Conservation (phyloP, 352 stramenopile genomes). For the Globisporangium parvum region DNA sequence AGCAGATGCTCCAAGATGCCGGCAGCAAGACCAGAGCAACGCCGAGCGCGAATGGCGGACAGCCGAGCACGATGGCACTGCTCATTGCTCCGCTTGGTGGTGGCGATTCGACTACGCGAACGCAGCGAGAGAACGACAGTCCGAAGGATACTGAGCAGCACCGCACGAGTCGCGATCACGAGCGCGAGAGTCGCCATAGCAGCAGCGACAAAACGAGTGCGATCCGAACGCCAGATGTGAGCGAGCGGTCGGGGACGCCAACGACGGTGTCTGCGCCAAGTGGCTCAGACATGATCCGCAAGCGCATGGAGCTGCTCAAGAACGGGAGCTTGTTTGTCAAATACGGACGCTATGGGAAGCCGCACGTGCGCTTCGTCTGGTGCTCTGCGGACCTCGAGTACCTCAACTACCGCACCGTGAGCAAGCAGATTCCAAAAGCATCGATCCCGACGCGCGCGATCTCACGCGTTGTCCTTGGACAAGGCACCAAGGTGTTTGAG, state of each 20-base stretch:
- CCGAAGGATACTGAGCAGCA: background rate
- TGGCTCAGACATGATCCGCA: constrained; percentile 52
- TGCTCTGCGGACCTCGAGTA: constrained; percentile 70
- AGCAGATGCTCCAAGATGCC: constrained; percentile 1
- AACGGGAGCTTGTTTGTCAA: constrained; percentile 76
- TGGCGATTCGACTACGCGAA: background rate
- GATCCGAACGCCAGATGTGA: constrained; percentile 4
- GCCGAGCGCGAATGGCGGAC: background rate
- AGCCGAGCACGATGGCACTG: constrained; percentile 8
- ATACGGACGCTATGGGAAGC: constrained; percentile 66
- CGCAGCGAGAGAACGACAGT: background rate
- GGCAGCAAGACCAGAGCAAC: background rate
- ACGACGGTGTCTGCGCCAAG: constrained; percentile 13
- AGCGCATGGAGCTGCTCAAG: constrained; percentile 64
- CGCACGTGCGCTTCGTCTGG: constrained; percentile 78
- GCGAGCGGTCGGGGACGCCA: background rate
- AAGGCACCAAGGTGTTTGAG: constrained; percentile 59
- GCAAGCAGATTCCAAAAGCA: constrained; percentile 38
- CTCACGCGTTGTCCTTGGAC: constrained; percentile 30
- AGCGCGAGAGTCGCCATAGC: background rate
- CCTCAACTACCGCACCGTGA: constrained; percentile 62
- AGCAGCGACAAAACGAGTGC: constrained; percentile 8
- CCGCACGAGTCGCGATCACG: constrained; percentile 2
- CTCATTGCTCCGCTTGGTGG: constrained; percentile 5
- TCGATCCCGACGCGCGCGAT: constrained; percentile 56